Conservation (phyloP, 2,329 filamentous ascomycete genomes). For the Coniochaeta sp. region DNA sequence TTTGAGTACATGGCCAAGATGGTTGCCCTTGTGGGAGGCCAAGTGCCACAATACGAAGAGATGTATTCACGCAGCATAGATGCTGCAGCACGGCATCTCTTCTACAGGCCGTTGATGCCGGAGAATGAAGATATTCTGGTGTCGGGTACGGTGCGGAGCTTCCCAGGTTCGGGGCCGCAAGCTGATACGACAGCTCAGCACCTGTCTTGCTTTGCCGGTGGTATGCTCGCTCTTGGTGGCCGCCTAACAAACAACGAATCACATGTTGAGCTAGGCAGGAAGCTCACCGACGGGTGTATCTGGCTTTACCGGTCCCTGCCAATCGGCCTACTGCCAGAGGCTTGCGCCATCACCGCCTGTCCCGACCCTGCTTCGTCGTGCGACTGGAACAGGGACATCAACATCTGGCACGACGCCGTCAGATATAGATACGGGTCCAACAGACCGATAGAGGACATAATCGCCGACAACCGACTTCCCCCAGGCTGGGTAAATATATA, state of each 20-base stretch:
- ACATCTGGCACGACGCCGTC: not conserved
- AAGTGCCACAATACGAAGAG: slow-evolving; percentile 23
- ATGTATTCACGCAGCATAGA: slow-evolving; percentile 14
- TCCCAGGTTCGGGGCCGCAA: not conserved
- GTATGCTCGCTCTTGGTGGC: slow-evolving; percentile 1
- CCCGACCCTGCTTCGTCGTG: not conserved
- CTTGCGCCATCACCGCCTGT: not conserved
- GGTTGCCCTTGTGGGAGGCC: slow-evolving; percentile 47
- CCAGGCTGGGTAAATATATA: not conserved
- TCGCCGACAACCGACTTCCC: not conserved
- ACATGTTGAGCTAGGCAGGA: not conserved
- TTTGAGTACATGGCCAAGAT: slow-evolving; percentile 46
- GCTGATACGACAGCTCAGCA: slow-evolving; percentile 1
- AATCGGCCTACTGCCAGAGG: not conserved
- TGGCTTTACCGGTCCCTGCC: not conserved
- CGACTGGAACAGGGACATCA: not conserved
- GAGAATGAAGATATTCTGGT: not conserved
- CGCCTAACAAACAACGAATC: not conserved
- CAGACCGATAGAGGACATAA: not conserved
- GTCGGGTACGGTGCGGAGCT: not conserved
- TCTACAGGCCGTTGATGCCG: slow-evolving; percentile 1
- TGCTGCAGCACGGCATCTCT: slow-evolving; percentile 1
- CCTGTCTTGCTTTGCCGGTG: slow-evolving; percentile 3
- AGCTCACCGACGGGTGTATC: slow-evolving; percentile 1
- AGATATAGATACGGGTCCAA: not conserved